Base-by-base conservation (phyloP, 768 basidiomycete genomes). In the Leucosporidium creatinivorum region DNA sequence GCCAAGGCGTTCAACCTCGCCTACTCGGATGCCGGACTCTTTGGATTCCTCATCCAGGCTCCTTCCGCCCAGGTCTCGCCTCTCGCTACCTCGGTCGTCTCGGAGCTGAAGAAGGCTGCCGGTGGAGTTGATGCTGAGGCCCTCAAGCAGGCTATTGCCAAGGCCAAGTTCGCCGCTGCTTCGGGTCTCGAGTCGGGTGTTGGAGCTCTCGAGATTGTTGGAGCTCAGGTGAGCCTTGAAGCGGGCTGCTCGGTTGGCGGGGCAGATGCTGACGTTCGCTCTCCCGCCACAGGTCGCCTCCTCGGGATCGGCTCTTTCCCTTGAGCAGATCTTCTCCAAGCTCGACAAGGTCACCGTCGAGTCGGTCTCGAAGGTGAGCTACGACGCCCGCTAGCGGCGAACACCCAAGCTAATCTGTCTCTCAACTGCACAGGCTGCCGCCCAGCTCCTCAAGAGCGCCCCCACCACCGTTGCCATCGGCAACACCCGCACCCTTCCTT, bases 391-490 rank as follows among this genome's bases (percentile, higher is more conserved):
- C 31, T 21, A 25, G 33, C 4, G n/a, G 55, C n/a, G 26, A 19
- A n/a, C 23, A 1, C 6, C 50, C 1, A 18, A 30, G 51, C 57
- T 63, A 33, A 64, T 58, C 31, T 10, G 57, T 25, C n/a, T 52
- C 58, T 6, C 36, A 6, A 17, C 28, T n/a, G 55, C 62, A 4
- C 67, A 90, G 89, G 84, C 85, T 59, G 83, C 85, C 55, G 81
- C 86, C 4, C 78, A 83, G 48, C 83, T 94, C 55, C 79, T 89
- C 76, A 84, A 85, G 77, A 78, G 81, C 73, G 89, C 91, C 80
- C 89, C 93, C 25, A 93, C 91, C 30, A 91, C 83, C 72, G 91
- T 97, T 50, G 88, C 86, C 17, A 83, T 97, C 58, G 96, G 93
- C 55, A 86, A 94, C 76, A 80, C 86, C 72, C 79, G 82, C 73